phyloP scores from a whole-genome alignment of 768 basidiomycete genomes.

The Amanita jacksonii region DNA sequence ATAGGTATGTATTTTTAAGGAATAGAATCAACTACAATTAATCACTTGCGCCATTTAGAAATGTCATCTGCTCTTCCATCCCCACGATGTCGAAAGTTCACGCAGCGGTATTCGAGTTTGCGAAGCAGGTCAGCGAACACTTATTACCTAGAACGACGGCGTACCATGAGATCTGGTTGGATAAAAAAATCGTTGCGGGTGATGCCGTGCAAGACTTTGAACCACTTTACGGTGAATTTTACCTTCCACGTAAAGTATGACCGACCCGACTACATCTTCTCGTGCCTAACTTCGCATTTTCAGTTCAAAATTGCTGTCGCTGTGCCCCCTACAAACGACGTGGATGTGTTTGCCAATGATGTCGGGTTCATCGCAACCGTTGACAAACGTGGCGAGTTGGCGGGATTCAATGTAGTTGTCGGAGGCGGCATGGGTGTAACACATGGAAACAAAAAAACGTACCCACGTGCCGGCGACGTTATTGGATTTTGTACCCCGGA shows the following conservation, averaged over 20 bases:
- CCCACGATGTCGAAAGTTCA: slow-evolving; percentile 87
- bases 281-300: slow-evolving; percentile 7
- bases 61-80: slow-evolving; percentile 86
- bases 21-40: background rate
- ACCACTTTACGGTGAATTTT: slow-evolving; percentile 96
- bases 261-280: background rate
- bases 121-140: slow-evolving; percentile 74
- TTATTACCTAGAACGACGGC: slow-evolving; percentile 69
- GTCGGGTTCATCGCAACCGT: slow-evolving; percentile 95
- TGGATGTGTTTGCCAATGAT: slow-evolving; percentile 93
- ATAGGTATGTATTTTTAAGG: slow-evolving; percentile 43
- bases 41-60: slow-evolving; percentile 45
- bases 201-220: slow-evolving; percentile 92
- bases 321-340: slow-evolving; percentile 93
- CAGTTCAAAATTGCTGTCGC: slow-evolving; percentile 97
- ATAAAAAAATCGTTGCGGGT: slow-evolving; percentile 93
- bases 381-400: slow-evolving; percentile 60
- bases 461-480: slow-evolving; percentile 79
- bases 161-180: slow-evolving; percentile 88
- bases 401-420: slow-evolving; percentile 88
- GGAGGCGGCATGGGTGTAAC: slow-evolving; percentile 99
- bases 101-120: slow-evolving; percentile 71
- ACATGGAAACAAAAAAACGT: slow-evolving; percentile 98
- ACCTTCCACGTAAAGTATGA: slow-evolving; percentile 86
- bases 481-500: slow-evolving; percentile 91